Conservation (phyloP, 768 basidiomycete species). For the Leccinum rimulosum region DNA sequence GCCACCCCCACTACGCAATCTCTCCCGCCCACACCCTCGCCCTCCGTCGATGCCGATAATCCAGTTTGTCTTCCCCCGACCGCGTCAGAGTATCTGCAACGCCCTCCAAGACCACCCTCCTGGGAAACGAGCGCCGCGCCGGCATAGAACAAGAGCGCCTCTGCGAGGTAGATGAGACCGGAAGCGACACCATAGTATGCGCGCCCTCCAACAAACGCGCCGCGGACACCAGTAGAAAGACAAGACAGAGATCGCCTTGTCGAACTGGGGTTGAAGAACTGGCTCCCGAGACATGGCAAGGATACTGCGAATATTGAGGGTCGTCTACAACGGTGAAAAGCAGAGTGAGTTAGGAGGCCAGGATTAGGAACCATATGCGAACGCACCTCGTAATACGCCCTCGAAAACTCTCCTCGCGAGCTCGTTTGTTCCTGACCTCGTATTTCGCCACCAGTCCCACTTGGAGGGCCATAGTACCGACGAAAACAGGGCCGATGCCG, state of each 20-base stretch:
- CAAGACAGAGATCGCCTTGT: conserved; percentile 61
- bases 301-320: conserved; percentile 83
- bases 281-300: conserved; percentile 81
- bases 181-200: conserved; percentile 71
- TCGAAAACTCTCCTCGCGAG: conserved; percentile 83
- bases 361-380: neutral
- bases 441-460: conserved; percentile 65
- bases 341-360: neutral
- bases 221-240: conserved; percentile 62
- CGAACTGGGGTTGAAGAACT: conserved; percentile 69
- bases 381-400: conserved; percentile 80
- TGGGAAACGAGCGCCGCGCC: conserved; percentile 72
- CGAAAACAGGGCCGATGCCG: conserved; percentile 85
- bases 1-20: no score
- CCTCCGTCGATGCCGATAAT: no score
- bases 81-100: no score
- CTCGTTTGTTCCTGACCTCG: conserved; percentile 79
- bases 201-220: conserved; percentile 85
- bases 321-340: conserved; percentile 43
- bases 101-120: no score
- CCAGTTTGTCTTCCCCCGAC: no score
- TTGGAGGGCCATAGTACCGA: conserved; percentile 69
- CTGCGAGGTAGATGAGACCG: conserved; percentile 83
- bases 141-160: conserved; percentile 90
- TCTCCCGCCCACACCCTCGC: no score